Conservation (phyloP, 2,329 filamentous ascomycete species). For the Westerdykella ornata region DNA sequence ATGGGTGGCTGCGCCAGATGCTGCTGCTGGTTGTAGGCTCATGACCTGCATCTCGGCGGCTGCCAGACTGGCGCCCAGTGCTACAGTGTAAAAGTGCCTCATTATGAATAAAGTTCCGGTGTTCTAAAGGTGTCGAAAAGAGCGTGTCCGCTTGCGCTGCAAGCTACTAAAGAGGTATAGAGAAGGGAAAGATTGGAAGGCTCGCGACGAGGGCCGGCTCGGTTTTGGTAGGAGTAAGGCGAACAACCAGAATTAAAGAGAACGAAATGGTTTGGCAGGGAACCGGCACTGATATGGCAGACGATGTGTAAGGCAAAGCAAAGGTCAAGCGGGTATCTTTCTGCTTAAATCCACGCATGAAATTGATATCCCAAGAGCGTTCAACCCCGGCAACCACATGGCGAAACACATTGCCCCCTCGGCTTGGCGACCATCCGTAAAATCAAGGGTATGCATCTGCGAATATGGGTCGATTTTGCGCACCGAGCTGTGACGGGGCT, state of each 20-base stretch:
- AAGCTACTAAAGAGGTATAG: slow-evolving; percentile 23
- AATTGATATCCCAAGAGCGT: slow-evolving; percentile 26
- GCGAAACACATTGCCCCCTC: slow-evolving; percentile 36
- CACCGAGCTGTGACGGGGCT: slow-evolving; percentile 13
- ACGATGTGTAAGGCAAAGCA: slow-evolving; percentile 21
- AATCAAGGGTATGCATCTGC: slow-evolving; percentile 20
- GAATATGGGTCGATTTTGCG: slow-evolving; percentile 26
- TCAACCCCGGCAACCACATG: slow-evolving; percentile 21
- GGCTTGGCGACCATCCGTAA: slow-evolving; percentile 25
- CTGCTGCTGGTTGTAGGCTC: slow-evolving; percentile 20
- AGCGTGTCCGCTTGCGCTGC: slow-evolving; percentile 33
- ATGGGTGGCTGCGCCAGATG: slow-evolving; percentile 24
- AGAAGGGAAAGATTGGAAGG: slow-evolving; percentile 31
- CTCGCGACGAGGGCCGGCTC: slow-evolving; percentile 39
- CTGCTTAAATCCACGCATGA: slow-evolving; percentile 38
- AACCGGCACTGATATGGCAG: slow-evolving; percentile 28
- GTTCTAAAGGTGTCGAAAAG: slow-evolving; percentile 23
- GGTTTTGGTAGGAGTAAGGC: slow-evolving; percentile 25
- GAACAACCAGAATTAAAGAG: slow-evolving; percentile 28
- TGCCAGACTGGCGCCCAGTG: slow-evolving; percentile 26
- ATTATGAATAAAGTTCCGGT: slow-evolving; percentile 28
- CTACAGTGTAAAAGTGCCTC: slow-evolving; percentile 33
- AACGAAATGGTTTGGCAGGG: slow-evolving; percentile 29
- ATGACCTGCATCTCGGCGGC: slow-evolving; percentile 33
- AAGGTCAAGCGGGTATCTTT: slow-evolving; percentile 23